Percentiles rank a stretch among this genome's conserved stretches.
phyloP scores from a whole-genome alignment of 331 rosid genomes.

The Quercus lobata region DNA sequence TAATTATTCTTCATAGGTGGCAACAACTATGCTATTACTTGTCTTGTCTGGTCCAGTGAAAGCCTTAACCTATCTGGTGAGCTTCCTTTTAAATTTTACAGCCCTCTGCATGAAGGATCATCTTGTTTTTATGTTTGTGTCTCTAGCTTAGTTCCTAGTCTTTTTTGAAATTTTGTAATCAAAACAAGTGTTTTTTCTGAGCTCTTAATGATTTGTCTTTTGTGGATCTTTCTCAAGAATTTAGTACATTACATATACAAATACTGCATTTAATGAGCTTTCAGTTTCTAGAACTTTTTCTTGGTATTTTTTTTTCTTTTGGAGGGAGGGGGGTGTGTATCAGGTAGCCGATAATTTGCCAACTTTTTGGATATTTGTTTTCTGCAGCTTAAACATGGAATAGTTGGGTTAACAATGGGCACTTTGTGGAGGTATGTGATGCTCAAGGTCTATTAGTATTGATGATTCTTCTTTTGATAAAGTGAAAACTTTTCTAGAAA shows the following conservation, averaged over 20 bases:
- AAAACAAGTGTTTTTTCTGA: not conserved
- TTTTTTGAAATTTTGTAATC: not conserved
- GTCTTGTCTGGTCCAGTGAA: conserved; percentile 92
- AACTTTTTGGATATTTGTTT: conserved; percentile 32
- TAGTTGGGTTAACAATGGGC: conserved; percentile 86
- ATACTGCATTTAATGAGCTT: not conserved
- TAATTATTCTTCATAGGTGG: conserved; percentile 56
- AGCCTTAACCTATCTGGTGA: conserved; percentile 85
- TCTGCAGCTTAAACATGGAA: conserved; percentile 92
- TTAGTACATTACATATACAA: not conserved
- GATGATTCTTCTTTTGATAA: conserved; percentile 4
- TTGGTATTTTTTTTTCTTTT: not conserved
- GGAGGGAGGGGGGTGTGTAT: not conserved
- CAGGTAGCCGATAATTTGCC: conserved; percentile 7
- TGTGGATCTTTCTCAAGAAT: not conserved
- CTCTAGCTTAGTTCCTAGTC: not conserved
- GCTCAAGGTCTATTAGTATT: conserved; percentile 4
- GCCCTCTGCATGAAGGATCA: not conserved
- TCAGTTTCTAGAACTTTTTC: not conserved
- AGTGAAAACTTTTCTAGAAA: not conserved
- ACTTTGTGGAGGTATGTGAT: conserved; percentile 83
- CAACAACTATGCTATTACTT: conserved; percentile 77
- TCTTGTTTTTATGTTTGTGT: conserved; percentile 3
- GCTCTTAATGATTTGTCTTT: not conserved
- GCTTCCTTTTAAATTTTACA: conserved; percentile 26